Percentiles rank a stretch among this genome's conserved stretches.
Conservation (phyloP, 108 stramenopile species). For the Epithemia pelagica region DNA sequence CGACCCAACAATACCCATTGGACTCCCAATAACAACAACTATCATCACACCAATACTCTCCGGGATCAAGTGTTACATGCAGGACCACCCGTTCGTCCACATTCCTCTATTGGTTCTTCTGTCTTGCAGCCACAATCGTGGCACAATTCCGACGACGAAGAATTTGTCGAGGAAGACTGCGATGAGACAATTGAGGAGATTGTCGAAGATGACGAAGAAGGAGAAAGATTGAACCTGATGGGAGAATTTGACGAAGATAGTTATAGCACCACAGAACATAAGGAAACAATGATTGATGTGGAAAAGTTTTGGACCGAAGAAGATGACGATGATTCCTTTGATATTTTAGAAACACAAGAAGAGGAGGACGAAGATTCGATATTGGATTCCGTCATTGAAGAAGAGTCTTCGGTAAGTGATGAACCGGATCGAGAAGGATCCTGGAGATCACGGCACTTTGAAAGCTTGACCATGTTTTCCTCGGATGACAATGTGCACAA, state of each 20-base stretch:
- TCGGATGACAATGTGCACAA: background rate
- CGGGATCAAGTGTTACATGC: background rate
- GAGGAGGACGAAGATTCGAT: background rate
- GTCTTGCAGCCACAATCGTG: background rate
- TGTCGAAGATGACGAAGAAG: background rate
- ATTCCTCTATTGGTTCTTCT: background rate
- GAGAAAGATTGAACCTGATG: too few relatives aligned
- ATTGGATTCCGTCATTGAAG: background rate
- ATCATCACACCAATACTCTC: background rate
- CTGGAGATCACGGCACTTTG: constrained; percentile 9
- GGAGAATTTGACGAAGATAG: too few relatives aligned
- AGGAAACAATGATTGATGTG: background rate
- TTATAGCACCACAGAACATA: too few relatives aligned
- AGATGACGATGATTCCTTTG: background rate
- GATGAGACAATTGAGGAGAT: background rate
- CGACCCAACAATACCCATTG: background rate
- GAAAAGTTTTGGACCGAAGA: constrained; percentile 1
- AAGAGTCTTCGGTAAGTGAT: background rate
- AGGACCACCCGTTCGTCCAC: background rate
- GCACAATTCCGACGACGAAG: background rate
- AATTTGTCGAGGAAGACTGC: background rate
- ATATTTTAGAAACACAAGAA: background rate
- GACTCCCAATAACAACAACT: background rate
- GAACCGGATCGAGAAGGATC: constrained; percentile 12
- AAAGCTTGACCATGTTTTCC: background rate